These are phyloP conservation scores for Heterobasidion annosum DNA, from an alignment of 1,284 basidiomycete genomes.

Conservation along the genomic window DNA sequence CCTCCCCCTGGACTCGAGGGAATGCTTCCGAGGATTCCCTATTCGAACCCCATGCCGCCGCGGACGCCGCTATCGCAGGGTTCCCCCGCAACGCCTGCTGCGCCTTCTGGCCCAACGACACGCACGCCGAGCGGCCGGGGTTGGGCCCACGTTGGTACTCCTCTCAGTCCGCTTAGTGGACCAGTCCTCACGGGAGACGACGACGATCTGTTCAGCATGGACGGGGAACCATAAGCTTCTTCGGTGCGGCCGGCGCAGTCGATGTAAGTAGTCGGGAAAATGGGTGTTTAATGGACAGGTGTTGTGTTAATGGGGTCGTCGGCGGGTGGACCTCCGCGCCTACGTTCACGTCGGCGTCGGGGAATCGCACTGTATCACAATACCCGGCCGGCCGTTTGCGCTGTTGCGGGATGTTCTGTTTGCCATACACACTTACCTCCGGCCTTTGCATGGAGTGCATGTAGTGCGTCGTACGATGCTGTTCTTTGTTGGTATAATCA, in stretches of 20 bases:
- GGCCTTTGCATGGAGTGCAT: background rate
- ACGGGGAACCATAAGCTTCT: conserved; percentile 27
- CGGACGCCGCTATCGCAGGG: conserved; percentile 9
- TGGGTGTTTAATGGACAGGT: background rate
- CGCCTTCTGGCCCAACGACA: conserved; percentile 26
- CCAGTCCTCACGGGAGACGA: conserved; percentile 52
- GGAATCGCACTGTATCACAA: background rate
- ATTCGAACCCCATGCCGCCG: conserved; percentile 20
- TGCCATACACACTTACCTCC: background rate
- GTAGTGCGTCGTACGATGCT: conserved; percentile 1
- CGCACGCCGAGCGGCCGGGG: conserved; percentile 30
- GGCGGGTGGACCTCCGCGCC: background rate
- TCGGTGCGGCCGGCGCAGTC: background rate
- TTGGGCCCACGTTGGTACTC: conserved; percentile 23
- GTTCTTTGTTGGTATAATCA: conserved; percentile 1
- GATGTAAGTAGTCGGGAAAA: background rate
- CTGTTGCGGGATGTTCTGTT: background rate
- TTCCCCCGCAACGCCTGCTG: conserved; percentile 14
- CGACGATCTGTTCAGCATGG: conserved; percentile 62
- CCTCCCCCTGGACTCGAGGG: conserved; percentile 16
- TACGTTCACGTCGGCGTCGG: background rate
- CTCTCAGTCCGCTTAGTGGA: conserved; percentile 45
- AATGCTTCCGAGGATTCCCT: conserved; percentile 22
- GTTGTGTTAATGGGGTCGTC: background rate
- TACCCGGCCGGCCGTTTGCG: background rate